phyloP scores from a whole-genome alignment of 2,329 filamentous ascomycete species.

The Trichoderma guizhouense region DNA sequence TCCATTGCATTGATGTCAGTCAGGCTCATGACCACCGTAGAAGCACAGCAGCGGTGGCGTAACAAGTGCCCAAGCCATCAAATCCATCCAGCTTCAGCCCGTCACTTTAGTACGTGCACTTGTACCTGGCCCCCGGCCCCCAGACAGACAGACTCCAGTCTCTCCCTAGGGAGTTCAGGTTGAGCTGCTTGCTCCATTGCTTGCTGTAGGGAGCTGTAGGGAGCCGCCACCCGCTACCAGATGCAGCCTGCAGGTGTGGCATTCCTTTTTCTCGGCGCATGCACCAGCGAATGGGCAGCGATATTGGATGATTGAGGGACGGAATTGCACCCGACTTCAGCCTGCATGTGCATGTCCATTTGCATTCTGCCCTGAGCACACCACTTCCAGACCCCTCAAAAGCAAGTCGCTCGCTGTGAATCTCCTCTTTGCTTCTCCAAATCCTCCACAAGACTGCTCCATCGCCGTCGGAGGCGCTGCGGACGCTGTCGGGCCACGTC shows the following conservation, averaged over 20 bases:
- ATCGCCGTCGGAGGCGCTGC: constrained; percentile 10
- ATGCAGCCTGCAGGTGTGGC: constrained; percentile 4
- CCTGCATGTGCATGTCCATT: background rate
- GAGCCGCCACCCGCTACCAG: background rate
- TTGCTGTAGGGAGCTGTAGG: background rate
- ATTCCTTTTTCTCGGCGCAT: background rate
- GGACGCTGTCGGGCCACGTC: constrained; percentile 11
- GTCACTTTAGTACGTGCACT: background rate
- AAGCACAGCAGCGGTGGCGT: no score
- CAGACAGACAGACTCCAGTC: background rate
- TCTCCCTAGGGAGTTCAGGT: background rate
- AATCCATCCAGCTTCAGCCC: background rate
- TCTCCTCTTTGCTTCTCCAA: background rate
- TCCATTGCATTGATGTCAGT: no score
- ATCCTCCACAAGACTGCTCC: background rate
- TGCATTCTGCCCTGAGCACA: constrained; percentile 8
- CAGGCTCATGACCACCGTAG: no score
- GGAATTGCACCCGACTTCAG: background rate
- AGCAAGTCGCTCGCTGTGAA: background rate
- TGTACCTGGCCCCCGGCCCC: background rate
- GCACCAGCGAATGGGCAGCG: constrained; percentile 4
- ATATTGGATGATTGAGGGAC: background rate
- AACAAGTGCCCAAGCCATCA: background rate
- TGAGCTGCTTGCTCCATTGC: background rate
- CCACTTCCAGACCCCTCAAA: constrained; percentile 4